Evolutionary conservation across 352 stramenopile genomes (phyloP), one percentile per base, ranked within the genome.

Genomic region (Blastocystis sp.): DNA sequence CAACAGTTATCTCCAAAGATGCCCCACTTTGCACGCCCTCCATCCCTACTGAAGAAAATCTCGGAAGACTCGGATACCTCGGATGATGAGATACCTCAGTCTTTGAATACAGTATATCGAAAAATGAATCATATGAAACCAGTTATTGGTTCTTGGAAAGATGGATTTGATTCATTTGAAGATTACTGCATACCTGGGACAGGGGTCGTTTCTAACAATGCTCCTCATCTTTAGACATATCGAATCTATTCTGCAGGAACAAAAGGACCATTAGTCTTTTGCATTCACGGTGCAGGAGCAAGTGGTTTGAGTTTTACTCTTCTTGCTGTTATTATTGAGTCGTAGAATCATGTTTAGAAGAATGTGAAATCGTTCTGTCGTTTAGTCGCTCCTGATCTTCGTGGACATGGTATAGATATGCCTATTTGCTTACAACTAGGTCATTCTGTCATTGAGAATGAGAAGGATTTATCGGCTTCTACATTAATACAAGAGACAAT

Each of bases 261-360:
- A 16, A 58, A 90, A 49, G 92, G 92, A 9, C 92, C 92, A 21
- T 90, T 93, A 65, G 88, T 95, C 35, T 91, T 95, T 61, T 88
- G 94, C 75, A 89, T 95, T 57, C 93, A 95, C 80, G 93, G 93
- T 52, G 92, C 91, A 24, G 93, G 93, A 75, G 94, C 94, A 89
- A 93, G 92, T 29, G 93, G 91, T 66, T 93, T 95, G 90, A 94
- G 92, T 66, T 95, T 92, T 91, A 92, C 91, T 78, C 89, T 94
- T 21, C 90, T 92, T 49, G 91, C 92, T 63, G 92, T 95, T 87
- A 4, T 78, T 61, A 11, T 11, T 37, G 0, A 29, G 71, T n/a
- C 29, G 57, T 24, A 51, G 57, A 19, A 0, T 83, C 27, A 49
- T 56, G 24, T 65, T 7, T 73, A 95, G 93, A 89, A 90, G 24